Conservation (phyloP, 176 grass and related monocot species). For the Cenchrus purpureus region DNA sequence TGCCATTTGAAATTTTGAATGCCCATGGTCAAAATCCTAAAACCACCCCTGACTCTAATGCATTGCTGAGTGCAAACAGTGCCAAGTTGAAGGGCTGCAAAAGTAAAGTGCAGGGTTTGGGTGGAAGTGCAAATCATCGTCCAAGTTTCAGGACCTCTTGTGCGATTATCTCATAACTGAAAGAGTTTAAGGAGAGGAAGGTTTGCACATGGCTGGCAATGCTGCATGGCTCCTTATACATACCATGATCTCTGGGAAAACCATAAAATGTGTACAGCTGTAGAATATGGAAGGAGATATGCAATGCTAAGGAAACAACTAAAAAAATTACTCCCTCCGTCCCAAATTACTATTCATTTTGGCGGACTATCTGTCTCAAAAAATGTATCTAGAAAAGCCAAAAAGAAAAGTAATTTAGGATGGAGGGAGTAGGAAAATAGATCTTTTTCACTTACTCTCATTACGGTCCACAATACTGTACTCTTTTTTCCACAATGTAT, state of each 20-base stretch:
- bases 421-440: not conserved
- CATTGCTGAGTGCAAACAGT: not conserved
- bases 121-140: not conserved
- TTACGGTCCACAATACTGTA: not conserved
- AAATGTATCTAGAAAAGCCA: no score
- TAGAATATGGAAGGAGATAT: not conserved
- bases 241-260: not conserved
- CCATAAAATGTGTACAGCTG: not conserved
- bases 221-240: not conserved
- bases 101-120: not conserved
- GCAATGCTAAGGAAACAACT: not conserved
- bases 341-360: no score
- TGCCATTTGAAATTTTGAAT: no score
- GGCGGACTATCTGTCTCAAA: no score
- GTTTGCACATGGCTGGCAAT: constrained; percentile 12
- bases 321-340: not conserved
- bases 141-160: not conserved
- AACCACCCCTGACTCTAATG: no score
- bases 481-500: not conserved
- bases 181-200: not conserved
- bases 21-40: no score
- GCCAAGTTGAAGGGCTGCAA: not conserved
- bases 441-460: not conserved
- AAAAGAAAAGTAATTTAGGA: no score
- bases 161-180: not conserved